Percentiles rank a stretch among this genome's conserved stretches.
These are phyloP conservation scores for Beta lomatogona DNA, from an alignment of 179 eudicot genomes.

Conservation along the genomic window DNA sequence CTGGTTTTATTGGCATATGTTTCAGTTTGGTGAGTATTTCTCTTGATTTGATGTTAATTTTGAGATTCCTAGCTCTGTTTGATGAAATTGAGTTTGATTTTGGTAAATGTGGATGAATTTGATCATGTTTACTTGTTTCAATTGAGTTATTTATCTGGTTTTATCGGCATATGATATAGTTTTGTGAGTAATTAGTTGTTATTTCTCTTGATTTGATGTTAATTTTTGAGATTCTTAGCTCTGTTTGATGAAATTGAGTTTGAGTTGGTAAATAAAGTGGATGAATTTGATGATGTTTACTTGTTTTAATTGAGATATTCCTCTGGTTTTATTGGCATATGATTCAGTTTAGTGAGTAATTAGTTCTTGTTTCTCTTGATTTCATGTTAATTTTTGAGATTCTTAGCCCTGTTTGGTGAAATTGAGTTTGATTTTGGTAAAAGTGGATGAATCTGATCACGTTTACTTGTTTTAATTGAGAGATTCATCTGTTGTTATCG, in stretches of 20 bases:
- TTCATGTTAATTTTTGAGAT: background rate
- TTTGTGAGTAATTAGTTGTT: background rate
- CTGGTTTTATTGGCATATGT: background rate
- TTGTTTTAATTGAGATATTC: background rate
- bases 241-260: background rate
- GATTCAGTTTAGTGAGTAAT: background rate
- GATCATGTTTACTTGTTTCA: background rate
- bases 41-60: background rate
- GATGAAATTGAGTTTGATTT: background rate
- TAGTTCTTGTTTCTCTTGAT: background rate
- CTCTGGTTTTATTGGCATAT: background rate
- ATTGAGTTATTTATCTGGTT: background rate
- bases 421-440: background rate
- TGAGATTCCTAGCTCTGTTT: background rate
- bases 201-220: background rate
- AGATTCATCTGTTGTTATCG: background rate
- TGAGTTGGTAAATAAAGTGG: no score
- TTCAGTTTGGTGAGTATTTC: background rate
- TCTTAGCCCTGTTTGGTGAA: background rate
- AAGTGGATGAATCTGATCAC: no score
- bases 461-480: background rate
- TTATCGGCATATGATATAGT: background rate
- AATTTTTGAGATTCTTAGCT: background rate
- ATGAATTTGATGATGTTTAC: no score
- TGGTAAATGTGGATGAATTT: background rate